Base-by-base conservation (phyloP, 2,329 filamentous ascomycete genomes). In the Cladophialophora bantiana region DNA sequence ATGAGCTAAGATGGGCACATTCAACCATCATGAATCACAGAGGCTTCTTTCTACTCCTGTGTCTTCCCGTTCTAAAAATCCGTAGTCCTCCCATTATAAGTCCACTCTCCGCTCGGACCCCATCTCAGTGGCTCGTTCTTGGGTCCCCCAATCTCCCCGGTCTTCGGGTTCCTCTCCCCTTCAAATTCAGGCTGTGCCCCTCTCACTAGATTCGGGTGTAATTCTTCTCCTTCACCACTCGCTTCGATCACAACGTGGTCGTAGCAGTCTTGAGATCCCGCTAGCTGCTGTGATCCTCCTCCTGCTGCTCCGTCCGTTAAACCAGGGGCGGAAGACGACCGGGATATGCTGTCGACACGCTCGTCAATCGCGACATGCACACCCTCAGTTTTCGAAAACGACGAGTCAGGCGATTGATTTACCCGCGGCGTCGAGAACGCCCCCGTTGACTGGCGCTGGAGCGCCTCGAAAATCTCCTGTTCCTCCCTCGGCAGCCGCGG, bases 41-140 rank as follows among this genome's bases (percentile, higher is more conserved):
- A 38, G 5, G 36, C 9, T 18, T 7, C 9, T 31, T 38, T 31
- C 26, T 12, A 7, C 5, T 7, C 31, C 18, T 18, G 40, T 35
- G 13, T 60, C 42, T 52, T 7, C 42, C 15, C 18, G 15, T 15
- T 4, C 42, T 75, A 88, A 68, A 99, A 99, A 80, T 99, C 95
- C 31, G 94, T 98, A 62, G 96, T 94, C 70, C 94, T 84, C 55
- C 95, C 95, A 78, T 97, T 97, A 79, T 92, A 99, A 78, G 93
- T 97, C 90, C 94, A 99, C 77, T 91, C 89, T 0, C 92, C 89
- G 0, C 74, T 77, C 18, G 85, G 83, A 0, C 93, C 93, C 94
- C 94, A 97, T 73, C 94, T 83, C 76, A 98, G 76, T 59, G 95
- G 95, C 80, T 99, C 94, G 76, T 96, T 98, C 88, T 98, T 99